Conservation (phyloP, 73 alveolate species). For the Tetrahymena elliotti region DNA sequence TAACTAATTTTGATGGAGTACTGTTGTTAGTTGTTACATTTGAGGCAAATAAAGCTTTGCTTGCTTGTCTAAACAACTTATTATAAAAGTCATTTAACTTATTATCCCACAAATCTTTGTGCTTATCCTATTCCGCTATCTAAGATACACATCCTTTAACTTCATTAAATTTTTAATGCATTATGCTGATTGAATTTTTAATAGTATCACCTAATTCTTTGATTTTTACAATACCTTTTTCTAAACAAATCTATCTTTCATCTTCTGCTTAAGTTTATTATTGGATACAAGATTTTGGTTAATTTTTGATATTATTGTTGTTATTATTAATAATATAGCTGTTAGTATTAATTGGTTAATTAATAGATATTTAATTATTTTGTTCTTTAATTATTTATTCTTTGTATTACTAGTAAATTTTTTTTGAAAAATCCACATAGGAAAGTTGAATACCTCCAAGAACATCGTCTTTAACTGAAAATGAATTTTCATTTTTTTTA, state of each 20-base stretch:
- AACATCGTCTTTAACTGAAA: neutral
- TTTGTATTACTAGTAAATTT: neutral
- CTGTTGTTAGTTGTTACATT: neutral
- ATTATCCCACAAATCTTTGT: neutral
- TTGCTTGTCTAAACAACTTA: neutral
- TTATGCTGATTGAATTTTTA: neutral
- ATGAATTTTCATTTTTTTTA: neutral
- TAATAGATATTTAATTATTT: too few species aligned
- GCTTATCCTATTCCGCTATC: neutral
- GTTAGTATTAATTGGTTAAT: neutral
- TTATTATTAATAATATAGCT: neutral
- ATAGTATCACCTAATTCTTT: neutral
- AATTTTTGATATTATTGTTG: neutral
- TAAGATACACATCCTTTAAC: neutral
- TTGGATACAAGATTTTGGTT: neutral
- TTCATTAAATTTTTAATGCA: neutral
- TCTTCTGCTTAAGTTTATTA: neutral
- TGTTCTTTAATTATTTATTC: neutral
- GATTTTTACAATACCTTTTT: neutral
- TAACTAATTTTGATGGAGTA: neutral
- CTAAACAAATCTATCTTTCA: neutral
- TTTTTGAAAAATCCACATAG: neutral
- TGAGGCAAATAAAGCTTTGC: neutral
- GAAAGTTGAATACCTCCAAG: neutral
- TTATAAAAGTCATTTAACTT: neutral